Percentiles rank a stretch among this genome's conserved stretches.
Evolutionary conservation across 164 flowering plant species (phyloP).

Genomic region (Vitis amurensis): DNA sequence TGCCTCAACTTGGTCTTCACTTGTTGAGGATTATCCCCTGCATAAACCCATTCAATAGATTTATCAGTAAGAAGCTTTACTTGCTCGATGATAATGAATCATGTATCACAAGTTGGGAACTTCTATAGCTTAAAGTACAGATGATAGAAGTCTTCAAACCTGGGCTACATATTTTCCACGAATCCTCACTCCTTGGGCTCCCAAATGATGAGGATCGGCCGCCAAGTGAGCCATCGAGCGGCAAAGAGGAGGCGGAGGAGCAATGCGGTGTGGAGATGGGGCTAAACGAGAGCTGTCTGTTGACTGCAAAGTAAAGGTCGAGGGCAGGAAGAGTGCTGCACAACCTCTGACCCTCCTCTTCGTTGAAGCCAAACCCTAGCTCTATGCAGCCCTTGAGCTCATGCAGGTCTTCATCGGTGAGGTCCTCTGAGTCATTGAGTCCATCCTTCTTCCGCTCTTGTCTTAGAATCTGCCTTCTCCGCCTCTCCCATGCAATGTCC

Average conservation of each 20-base stretch:
- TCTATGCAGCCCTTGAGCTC: slow-evolving; percentile 90
- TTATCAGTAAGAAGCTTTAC: too few relatives aligned
- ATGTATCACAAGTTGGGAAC: too few relatives aligned
- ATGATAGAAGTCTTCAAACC: slow-evolving; percentile 27
- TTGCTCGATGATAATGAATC: too few relatives aligned
- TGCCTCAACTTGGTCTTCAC: slow-evolving; percentile 84
- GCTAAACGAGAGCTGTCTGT: slow-evolving; percentile 58
- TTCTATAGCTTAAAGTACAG: too few relatives aligned
- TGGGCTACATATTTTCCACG: slow-evolving; percentile 76
- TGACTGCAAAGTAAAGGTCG: slow-evolving; percentile 83
- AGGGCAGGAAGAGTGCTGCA: slow-evolving; percentile 82
- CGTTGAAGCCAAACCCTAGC: slow-evolving; percentile 83
- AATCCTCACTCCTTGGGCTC: slow-evolving; percentile 60
- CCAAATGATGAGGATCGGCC: slow-evolving; percentile 41
- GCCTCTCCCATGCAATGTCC: slow-evolving; percentile 81
- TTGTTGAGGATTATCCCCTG: slow-evolving; percentile 79
- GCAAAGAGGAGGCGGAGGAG: slow-evolving; percentile 19
- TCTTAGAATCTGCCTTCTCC: slow-evolving; percentile 53
- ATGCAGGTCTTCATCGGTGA: slow-evolving; percentile 63
- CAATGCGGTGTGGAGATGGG: slow-evolving; percentile 49
- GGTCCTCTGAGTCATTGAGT: slow-evolving; percentile 1
- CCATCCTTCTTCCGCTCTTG: slow-evolving; percentile 36
- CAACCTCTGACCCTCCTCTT: slow-evolving; percentile 63
- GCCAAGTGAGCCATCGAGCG: slow-evolving; percentile 5
- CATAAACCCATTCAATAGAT: slow-evolving; percentile 5